Evolutionary conservation across 73 alveolate genomes (phyloP).

Genomic region (Halteria grandinella): DNA sequence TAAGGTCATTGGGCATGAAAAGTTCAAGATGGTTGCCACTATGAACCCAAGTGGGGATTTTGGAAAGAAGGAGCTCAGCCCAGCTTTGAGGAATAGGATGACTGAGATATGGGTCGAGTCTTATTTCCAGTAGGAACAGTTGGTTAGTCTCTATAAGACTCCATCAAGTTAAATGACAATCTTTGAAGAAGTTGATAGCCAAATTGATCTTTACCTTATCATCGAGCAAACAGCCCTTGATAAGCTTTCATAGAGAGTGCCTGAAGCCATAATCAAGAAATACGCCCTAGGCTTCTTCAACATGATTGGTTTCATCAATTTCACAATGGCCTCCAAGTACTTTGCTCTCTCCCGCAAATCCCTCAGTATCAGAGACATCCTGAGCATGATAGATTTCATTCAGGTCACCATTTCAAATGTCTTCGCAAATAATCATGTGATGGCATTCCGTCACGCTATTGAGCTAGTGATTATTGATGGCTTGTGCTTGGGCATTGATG

Average conservation of each 20-base stretch:
- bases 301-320: constrained; percentile 21
- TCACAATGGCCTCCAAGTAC: constrained; percentile 2
- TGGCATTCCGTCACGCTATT: constrained; percentile 49
- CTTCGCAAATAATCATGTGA: not conserved
- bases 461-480: constrained; percentile 86
- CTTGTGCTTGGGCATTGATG: constrained; percentile 68
- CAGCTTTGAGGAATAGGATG: constrained; percentile 98
- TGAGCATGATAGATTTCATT: constrained; percentile 61
- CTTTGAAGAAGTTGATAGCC: not conserved
- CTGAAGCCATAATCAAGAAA: not conserved
- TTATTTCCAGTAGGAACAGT: constrained; percentile 52
- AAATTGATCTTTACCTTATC: constrained; percentile 13
- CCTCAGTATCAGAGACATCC: constrained; percentile 68
- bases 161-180: not conserved
- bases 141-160: not conserved
- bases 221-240: constrained; percentile 8
- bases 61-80: constrained; percentile 98
- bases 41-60: constrained; percentile 99
- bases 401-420: not conserved
- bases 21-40: constrained; percentile 95
- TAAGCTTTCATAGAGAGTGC: constrained; percentile 12
- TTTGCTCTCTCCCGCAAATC: constrained; percentile 44
- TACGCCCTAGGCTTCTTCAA: constrained; percentile 4
- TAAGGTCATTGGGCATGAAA: constrained; percentile 84
- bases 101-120: constrained; percentile 98